These are phyloP conservation scores for Zygosaccharomyces bisporus DNA, from an alignment of 805 yeast genomes.

Conservation along the genomic window DNA sequence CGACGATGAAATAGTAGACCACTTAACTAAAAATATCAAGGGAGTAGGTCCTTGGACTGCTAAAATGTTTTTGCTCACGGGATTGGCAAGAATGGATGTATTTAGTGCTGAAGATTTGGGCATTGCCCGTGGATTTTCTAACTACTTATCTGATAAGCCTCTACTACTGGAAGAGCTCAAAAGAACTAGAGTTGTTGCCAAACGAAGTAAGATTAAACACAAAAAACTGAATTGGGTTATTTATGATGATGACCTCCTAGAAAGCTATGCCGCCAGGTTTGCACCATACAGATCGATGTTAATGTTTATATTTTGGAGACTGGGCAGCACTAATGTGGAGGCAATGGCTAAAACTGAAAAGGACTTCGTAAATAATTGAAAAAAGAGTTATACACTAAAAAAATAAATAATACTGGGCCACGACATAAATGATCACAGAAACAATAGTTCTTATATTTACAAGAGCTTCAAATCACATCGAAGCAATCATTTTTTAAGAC, in stretches of 20 bases:
- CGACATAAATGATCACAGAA: constrained; percentile 6
- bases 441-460: not conserved
- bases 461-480: not conserved
- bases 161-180: constrained; percentile 45
- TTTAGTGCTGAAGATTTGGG: constrained; percentile 82
- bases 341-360: constrained; percentile 36
- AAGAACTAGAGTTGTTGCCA: constrained; percentile 37
- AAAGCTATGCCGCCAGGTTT: constrained; percentile 53
- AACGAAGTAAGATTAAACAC: constrained; percentile 37
- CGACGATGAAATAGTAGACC: constrained; percentile 46
- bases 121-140: constrained; percentile 72
- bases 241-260: constrained; percentile 54
- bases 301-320: constrained; percentile 72
- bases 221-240: constrained; percentile 64
- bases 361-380: constrained; percentile 20
- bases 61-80: constrained; percentile 77
- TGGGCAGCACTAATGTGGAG: constrained; percentile 55
- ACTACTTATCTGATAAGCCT: constrained; percentile 55
- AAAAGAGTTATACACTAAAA: too few species aligned
- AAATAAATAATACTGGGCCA: not conserved
- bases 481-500: constrained; percentile 22
- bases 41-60: constrained; percentile 88
- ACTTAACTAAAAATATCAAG: constrained; percentile 49
- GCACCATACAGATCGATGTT: constrained; percentile 64
- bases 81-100: constrained; percentile 60